Percentiles rank a stretch among this genome's conserved stretches.
Conservation (phyloP, 169 alveolate genomes). For the Fabrea salina region DNA sequence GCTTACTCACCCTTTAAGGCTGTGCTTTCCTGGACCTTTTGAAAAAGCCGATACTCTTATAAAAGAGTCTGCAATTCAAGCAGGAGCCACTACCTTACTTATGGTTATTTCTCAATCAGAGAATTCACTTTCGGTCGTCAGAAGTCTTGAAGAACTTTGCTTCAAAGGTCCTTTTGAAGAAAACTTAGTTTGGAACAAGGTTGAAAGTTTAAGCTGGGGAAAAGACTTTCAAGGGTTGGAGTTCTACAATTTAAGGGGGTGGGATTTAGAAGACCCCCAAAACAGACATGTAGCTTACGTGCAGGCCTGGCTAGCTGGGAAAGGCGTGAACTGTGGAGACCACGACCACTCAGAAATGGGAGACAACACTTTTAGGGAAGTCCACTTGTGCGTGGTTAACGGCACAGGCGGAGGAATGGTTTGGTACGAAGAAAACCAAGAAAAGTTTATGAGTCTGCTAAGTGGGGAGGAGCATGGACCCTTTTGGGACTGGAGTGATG, state of each 20-base stretch:
- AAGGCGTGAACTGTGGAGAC: slow-evolving; percentile 25
- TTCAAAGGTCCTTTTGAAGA: slow-evolving; percentile 11
- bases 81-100: background rate
- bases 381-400: background rate
- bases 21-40: background rate
- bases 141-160: background rate
- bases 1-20: background rate
- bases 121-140: background rate
- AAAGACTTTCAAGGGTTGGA: background rate
- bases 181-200: background rate
- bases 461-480: slow-evolving; percentile 34
- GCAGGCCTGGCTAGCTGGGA: slow-evolving; percentile 27
- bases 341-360: slow-evolving; percentile 20
- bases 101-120: slow-evolving; percentile 11
- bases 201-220: background rate
- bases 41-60: background rate
- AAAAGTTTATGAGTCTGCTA: background rate
- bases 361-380: slow-evolving; percentile 19
- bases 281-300: background rate
- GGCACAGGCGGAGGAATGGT: slow-evolving; percentile 33
- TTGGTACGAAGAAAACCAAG: background rate
- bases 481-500: slow-evolving; percentile 22
- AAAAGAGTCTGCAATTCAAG: background rate
- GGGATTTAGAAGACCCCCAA: background rate
- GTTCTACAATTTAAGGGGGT: slow-evolving; percentile 19